phyloP scores from a whole-genome alignment of 495 filamentous ascomycete genomes.

The Hypomontagnella monticulosa region DNA sequence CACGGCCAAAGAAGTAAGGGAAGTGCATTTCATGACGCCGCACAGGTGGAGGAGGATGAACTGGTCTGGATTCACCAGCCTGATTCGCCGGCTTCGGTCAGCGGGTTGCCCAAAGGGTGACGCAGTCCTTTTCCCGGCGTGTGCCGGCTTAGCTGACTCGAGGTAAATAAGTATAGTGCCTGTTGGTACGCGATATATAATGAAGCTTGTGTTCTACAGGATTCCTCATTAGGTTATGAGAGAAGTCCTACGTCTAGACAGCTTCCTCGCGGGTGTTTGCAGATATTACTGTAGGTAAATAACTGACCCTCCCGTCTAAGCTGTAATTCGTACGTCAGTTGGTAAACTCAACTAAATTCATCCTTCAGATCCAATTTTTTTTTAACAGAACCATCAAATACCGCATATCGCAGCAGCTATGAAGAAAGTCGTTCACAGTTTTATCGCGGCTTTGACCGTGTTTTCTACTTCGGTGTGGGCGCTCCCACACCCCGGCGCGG shows the following conservation, averaged over 20 bases:
- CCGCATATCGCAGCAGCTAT: neutral
- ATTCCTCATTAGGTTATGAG: neutral
- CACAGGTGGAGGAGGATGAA: neutral
- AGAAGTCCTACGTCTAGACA: no score
- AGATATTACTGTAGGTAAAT: no score
- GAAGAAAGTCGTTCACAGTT: neutral
- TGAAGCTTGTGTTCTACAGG: neutral
- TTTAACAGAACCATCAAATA: neutral
- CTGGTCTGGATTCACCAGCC: neutral
- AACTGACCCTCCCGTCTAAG: neutral
- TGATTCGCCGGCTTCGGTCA: neutral
- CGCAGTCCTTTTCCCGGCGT: neutral
- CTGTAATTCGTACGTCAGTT: neutral
- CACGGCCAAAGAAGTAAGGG: neutral
- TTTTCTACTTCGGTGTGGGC: neutral
- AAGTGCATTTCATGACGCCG: neutral
- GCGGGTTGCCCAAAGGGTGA: constrained; percentile 7
- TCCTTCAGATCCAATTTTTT: neutral
- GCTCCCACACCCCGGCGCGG: neutral
- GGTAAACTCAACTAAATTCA: neutral
- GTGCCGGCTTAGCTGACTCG: neutral
- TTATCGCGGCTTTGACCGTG: neutral
- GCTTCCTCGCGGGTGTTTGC: no score
- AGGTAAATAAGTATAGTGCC: no score
- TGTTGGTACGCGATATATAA: constrained; percentile 11